Conservation (phyloP, 2,329 filamentous ascomycete genomes). For the Ophiosphaerella korrae region DNA sequence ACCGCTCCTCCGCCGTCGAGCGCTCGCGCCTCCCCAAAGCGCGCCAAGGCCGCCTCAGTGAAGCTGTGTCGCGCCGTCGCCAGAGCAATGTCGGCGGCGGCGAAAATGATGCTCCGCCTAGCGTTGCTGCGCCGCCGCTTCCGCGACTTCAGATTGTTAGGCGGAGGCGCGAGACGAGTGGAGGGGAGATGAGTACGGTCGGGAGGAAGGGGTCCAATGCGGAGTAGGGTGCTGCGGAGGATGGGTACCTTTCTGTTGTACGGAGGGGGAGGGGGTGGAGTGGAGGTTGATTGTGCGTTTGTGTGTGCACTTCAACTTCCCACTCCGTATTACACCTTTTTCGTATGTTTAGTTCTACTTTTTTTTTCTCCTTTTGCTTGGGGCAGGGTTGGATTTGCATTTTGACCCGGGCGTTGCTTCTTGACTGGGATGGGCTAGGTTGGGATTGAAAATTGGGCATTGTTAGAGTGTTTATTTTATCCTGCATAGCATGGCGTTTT, state of each 20-base stretch:
- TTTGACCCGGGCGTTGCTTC: too few species aligned
- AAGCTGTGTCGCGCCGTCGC: conserved; percentile 31
- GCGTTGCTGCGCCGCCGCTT: conserved; percentile 24
- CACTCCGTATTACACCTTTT: background rate
- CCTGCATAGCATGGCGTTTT: too few species aligned
- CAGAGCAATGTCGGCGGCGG: conserved; percentile 27
- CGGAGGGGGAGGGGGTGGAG: conserved; percentile 21
- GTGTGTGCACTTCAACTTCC: background rate
- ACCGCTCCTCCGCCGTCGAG: conserved; percentile 15
- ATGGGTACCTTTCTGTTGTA: conserved; percentile 13
- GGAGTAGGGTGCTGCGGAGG: conserved; percentile 16
- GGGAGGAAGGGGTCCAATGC: conserved; percentile 16
- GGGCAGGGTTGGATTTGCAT: too few species aligned
- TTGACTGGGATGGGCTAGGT: too few species aligned
- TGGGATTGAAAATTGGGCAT: too few species aligned
- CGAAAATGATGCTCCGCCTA: conserved; percentile 27
- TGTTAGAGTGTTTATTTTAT: too few species aligned
- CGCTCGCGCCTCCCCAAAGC: conserved; percentile 40
- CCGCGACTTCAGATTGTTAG: conserved; percentile 42
- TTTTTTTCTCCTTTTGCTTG: background rate
- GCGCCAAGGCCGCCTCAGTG: conserved; percentile 34
- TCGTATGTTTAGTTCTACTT: background rate
- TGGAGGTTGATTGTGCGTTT: background rate
- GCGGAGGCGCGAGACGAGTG: conserved; percentile 41
- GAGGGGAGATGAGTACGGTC: conserved; percentile 39